Percentiles rank a stretch among this genome's conserved stretches.
Evolutionary conservation across 768 basidiomycete species (phyloP).

Genomic region (Lepiota brunneoincarnata): DNA sequence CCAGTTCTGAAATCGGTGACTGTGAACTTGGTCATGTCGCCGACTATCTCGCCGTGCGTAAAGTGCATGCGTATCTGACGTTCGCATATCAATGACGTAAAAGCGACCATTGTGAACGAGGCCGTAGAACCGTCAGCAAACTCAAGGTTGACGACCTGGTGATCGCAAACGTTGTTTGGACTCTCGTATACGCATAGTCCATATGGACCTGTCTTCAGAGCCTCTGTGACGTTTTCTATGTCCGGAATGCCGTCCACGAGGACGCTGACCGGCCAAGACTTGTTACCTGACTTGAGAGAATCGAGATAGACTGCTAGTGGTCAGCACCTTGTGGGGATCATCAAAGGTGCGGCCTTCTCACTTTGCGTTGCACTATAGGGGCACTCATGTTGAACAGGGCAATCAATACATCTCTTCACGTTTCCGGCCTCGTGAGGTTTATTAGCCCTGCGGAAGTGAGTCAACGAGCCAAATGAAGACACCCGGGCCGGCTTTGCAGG

Average conservation of each 20-base stretch:
- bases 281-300: slow-evolving; percentile 53
- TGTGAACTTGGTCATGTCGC: slow-evolving; percentile 75
- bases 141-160: slow-evolving; percentile 89
- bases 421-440: slow-evolving; percentile 71
- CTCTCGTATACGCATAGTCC: slow-evolving; percentile 85
- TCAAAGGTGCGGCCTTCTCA: slow-evolving; percentile 25
- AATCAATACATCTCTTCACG: slow-evolving; percentile 75
- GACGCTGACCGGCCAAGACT: slow-evolving; percentile 62
- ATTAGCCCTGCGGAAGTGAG: slow-evolving; percentile 71
- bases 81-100: slow-evolving; percentile 73
- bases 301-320: slow-evolving; percentile 72
- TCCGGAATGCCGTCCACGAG: slow-evolving; percentile 83
- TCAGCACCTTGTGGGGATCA: slow-evolving; percentile 9
- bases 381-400: slow-evolving; percentile 68
- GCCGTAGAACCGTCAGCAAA: slow-evolving; percentile 80
- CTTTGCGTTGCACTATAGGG: slow-evolving; percentile 88
- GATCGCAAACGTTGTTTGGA: slow-evolving; percentile 84
- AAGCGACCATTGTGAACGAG: slow-evolving; percentile 89
- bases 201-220: slow-evolving; percentile 68
- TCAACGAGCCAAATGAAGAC: slow-evolving; percentile 84
- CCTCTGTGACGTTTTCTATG: slow-evolving; percentile 79
- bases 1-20: slow-evolving; percentile 73
- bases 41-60: slow-evolving; percentile 85
- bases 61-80: slow-evolving; percentile 87
- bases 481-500: slow-evolving; percentile 64